A percentile compares a stretch with the other conserved stretches of the same genome.
phyloP scores from a whole-genome alignment of 164 flowering plant genomes.

The Vitis cinerea region DNA sequence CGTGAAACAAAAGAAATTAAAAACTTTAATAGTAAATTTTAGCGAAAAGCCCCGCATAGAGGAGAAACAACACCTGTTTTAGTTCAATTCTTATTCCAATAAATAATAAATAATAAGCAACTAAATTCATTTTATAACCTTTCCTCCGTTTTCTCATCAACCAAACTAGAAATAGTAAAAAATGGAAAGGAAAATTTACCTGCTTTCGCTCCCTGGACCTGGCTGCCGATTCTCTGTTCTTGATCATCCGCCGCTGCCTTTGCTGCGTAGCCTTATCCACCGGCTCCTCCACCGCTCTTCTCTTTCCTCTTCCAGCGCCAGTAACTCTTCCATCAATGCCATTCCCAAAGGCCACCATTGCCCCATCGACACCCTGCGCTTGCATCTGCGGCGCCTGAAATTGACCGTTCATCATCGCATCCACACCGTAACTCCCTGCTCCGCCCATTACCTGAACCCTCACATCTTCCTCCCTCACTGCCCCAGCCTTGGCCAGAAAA shows the following conservation, averaged over 20 bases:
- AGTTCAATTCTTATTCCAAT: neutral
- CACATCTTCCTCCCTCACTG: conserved; percentile 59
- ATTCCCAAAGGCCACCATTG: conserved; percentile 21
- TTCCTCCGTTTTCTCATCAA: conserved; percentile 2
- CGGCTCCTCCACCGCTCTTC: conserved; percentile 36
- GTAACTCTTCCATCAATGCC: conserved; percentile 12
- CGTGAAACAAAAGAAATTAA: neutral
- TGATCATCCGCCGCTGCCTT: conserved; percentile 67
- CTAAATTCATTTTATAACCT: neutral
- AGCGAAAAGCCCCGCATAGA: too few relatives aligned
- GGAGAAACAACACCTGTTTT: too few relatives aligned
- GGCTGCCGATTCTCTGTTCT: conserved; percentile 71
- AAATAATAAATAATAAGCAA: neutral
- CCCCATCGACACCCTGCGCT: conserved; percentile 6
- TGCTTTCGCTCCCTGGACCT: conserved; percentile 68
- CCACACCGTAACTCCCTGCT: conserved; percentile 21
- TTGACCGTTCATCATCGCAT: neutral
- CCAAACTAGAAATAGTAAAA: neutral
- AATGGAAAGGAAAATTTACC: conserved; percentile 22
- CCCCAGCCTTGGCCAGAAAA: conserved; percentile 74
- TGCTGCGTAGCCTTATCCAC: conserved; percentile 59
- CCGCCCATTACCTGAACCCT: conserved; percentile 8
- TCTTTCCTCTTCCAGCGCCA: conserved; percentile 33
- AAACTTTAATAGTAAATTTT: neutral
- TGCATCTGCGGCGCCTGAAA: conserved; percentile 11